Percentiles rank a stretch among this genome's conserved stretches.
These are phyloP conservation scores for Sclerotinia subarctica DNA, from an alignment of 2,329 filamentous ascomycete species.

Conservation along the genomic window DNA sequence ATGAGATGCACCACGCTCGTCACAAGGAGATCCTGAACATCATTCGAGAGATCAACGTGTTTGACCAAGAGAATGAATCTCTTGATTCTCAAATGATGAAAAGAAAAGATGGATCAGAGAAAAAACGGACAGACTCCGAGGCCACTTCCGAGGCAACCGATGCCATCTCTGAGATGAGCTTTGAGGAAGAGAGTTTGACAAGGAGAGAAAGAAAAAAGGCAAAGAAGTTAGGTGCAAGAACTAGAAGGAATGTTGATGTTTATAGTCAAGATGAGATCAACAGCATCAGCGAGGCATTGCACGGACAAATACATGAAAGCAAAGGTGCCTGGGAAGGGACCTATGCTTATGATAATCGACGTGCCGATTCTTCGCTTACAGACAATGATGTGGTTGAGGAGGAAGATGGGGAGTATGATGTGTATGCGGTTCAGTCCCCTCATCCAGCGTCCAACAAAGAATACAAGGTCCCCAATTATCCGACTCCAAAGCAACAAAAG, in stretches of 20 bases:
- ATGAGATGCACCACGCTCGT: conserved; percentile 37
- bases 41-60: conserved; percentile 29
- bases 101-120: background rate
- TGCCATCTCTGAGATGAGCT: conserved; percentile 26
- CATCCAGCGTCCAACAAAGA: conserved; percentile 11
- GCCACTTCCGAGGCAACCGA: conserved; percentile 24
- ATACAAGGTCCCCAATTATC: conserved; percentile 24
- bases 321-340: conserved; percentile 35
- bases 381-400: background rate
- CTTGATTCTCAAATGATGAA: conserved; percentile 13
- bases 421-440: conserved; percentile 11
- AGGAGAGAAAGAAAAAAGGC: conserved; percentile 32
- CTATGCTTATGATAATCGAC: conserved; percentile 28
- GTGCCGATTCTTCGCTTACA: background rate
- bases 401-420: conserved; percentile 7
- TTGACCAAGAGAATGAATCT: conserved; percentile 25
- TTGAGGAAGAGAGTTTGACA: conserved; percentile 24
- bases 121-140: conserved; percentile 3
- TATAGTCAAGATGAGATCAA: conserved; percentile 33
- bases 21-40: conserved; percentile 37
- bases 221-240: conserved; percentile 28
- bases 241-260: conserved; percentile 23
- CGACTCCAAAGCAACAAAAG: conserved; percentile 34
- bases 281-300: conserved; percentile 36
- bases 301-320: conserved; percentile 31